Conservation (phyloP, 164 flowering plant genomes). For the Nymphaea thermarum region DNA sequence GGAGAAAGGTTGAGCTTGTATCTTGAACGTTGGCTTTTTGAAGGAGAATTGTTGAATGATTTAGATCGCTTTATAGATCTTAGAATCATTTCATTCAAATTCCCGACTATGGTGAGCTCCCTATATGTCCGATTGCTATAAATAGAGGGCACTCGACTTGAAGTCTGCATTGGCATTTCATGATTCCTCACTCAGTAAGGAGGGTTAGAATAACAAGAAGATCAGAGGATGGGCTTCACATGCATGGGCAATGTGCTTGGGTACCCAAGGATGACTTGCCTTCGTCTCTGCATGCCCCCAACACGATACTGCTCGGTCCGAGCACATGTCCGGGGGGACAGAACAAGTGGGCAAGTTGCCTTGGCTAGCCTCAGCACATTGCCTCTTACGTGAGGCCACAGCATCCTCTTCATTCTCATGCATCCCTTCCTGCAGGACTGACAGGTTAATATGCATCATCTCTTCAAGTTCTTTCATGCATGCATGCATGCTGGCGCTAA, state of each 20-base stretch:
- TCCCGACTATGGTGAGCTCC: neutral
- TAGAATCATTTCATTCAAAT: neutral
- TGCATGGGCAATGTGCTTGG: neutral
- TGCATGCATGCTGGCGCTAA: no score
- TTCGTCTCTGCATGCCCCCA: neutral
- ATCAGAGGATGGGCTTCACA: neutral
- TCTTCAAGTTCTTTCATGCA: no score
- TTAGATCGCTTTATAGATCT: neutral
- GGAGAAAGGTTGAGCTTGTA: neutral
- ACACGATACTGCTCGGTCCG: neutral
- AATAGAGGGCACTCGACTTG: neutral
- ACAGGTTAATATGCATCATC: no score
- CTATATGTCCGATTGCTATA: neutral
- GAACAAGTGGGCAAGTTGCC: neutral
- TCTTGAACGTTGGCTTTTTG: neutral
- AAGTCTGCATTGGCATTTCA: no score
- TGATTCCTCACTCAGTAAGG: neutral
- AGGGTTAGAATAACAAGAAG: neutral
- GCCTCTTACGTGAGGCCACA: neutral
- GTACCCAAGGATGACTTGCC: slow-evolving; percentile 3
- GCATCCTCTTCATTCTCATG: neutral
- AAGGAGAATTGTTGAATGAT: neutral
- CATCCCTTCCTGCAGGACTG: no score
- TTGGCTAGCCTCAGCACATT: slow-evolving; percentile 1
- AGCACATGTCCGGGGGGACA: neutral